phyloP scores from a whole-genome alignment of 2,329 filamentous ascomycete species.

The Xylariomycetidae sp. region DNA sequence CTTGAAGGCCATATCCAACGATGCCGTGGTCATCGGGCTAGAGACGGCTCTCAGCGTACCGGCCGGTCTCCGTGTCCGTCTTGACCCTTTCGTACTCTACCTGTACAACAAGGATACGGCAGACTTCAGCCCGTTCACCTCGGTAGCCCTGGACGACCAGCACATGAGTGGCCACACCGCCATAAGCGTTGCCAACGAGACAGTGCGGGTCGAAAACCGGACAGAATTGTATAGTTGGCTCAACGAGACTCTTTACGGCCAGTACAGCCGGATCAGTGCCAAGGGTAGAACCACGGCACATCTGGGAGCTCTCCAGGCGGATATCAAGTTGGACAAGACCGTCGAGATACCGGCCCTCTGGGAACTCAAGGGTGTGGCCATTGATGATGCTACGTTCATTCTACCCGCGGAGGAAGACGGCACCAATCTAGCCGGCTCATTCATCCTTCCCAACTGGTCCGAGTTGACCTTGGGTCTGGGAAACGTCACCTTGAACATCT shows the following conservation, averaged over 20 bases:
- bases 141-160: constrained; percentile 17
- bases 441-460: constrained; percentile 16
- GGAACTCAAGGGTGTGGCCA: constrained; percentile 12
- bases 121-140: constrained; percentile 24
- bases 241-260: constrained; percentile 2
- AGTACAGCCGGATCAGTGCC: constrained; percentile 7
- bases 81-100: constrained; percentile 28
- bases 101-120: constrained; percentile 28
- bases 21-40: constrained; percentile 29
- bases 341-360: constrained; percentile 20
- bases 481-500: constrained; percentile 27
- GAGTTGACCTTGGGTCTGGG: constrained; percentile 15
- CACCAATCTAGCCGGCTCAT: constrained; percentile 14
- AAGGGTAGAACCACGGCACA: constrained; percentile 22
- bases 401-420: constrained; percentile 14
- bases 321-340: constrained; percentile 24
- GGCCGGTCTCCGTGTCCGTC: constrained; percentile 28
- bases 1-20: constrained; percentile 28
- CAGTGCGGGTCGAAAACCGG: constrained; percentile 7
- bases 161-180: constrained; percentile 28
- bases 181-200: constrained; percentile 10
- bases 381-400: constrained; percentile 6
- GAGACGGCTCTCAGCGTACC: constrained; percentile 31
- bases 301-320: constrained; percentile 28
- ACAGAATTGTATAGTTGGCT: constrained; percentile 11